Conservation (phyloP, 257 asterid species). For the Fraxinus excelsior region DNA sequence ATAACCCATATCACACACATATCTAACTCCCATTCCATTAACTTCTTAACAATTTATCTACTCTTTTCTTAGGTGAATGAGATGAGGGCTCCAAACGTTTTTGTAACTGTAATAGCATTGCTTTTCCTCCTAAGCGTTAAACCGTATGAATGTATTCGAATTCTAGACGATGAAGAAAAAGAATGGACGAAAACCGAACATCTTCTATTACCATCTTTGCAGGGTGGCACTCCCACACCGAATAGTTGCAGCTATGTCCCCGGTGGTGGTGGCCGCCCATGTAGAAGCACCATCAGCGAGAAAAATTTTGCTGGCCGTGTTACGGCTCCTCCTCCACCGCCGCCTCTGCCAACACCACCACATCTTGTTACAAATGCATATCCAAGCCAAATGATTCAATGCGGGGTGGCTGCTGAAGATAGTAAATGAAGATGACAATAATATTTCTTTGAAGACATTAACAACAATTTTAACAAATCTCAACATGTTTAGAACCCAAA, state of each 20-base stretch:
- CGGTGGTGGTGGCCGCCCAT: neutral
- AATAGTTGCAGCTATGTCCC: neutral
- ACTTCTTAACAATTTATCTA: neutral
- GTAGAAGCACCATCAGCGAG: neutral
- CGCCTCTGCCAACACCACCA: neutral
- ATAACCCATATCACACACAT: neutral
- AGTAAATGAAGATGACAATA: neutral
- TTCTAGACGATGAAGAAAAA: conserved; percentile 42
- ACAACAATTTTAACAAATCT: neutral
- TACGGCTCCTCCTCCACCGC: neutral
- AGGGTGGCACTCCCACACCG: neutral
- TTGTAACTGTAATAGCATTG: conserved; percentile 19
- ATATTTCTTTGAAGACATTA: neutral
- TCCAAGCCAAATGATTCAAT: conserved; percentile 30
- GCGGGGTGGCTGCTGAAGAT: conserved; percentile 34
- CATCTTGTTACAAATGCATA: conserved; percentile 22
- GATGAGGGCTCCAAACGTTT: conserved; percentile 14
- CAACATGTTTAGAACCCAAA: neutral
- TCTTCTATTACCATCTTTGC: conserved; percentile 41
- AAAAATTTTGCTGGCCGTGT: conserved; percentile 5
- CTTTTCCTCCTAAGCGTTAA: conserved; percentile 20
- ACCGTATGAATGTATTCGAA: conserved; percentile 36
- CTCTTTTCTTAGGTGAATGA: neutral
- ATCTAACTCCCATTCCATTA: neutral
- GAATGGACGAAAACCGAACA: conserved; percentile 32